Conservation (phyloP, 2,329 filamentous ascomycete species). For the Tothia fuscella region DNA sequence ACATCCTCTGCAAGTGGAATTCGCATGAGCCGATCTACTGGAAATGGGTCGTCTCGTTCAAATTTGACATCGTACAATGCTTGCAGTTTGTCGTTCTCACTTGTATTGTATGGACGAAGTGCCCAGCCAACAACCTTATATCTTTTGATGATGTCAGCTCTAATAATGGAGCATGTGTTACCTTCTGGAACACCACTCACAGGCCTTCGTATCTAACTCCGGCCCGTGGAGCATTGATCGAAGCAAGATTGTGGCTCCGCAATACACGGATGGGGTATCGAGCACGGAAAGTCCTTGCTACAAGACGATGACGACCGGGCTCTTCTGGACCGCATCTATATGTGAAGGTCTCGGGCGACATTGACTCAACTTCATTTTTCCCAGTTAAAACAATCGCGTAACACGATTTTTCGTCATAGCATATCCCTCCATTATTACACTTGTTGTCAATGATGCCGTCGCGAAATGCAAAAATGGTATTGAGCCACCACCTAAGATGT, state of each 20-base stretch:
- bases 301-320: slow-evolving; percentile 32
- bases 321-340: slow-evolving; percentile 30
- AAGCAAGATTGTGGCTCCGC: slow-evolving; percentile 31
- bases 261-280: slow-evolving; percentile 32
- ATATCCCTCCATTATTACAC: slow-evolving; percentile 30
- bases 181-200: slow-evolving; percentile 21
- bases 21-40: slow-evolving; percentile 25
- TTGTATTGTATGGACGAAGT: slow-evolving; percentile 18
- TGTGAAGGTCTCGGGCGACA: slow-evolving; percentile 25
- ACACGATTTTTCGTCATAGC: slow-evolving; percentile 28
- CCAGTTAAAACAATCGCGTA: slow-evolving; percentile 35
- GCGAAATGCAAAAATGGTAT: slow-evolving; percentile 33
- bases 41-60: slow-evolving; percentile 20
- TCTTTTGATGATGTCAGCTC: slow-evolving; percentile 13
- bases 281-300: slow-evolving; percentile 27
- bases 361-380: slow-evolving; percentile 25
- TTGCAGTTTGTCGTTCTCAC: slow-evolving; percentile 1
- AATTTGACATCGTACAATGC: slow-evolving; percentile 28
- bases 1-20: slow-evolving; percentile 32
- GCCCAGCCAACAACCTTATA: slow-evolving; percentile 30
- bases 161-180: background rate
- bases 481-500: slow-evolving; percentile 38
- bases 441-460: slow-evolving; percentile 36
- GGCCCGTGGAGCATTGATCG: slow-evolving; percentile 33
- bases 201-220: slow-evolving; percentile 38